Evolutionary conservation across 164 flowering plant species (phyloP).

Genomic region (Umbellularia californica): DNA sequence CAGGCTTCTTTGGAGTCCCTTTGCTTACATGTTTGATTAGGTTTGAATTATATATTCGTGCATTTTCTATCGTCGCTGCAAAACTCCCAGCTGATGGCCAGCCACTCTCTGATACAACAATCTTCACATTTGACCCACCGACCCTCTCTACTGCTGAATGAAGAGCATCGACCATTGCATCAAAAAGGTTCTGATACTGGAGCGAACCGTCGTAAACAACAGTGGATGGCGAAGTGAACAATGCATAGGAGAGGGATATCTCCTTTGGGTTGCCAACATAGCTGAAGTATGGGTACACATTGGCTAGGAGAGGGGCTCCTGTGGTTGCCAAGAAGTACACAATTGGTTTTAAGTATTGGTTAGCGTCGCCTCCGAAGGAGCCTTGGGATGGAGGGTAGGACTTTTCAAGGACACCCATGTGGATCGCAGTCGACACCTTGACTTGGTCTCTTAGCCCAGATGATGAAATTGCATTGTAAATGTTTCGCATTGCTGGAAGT

Average conservation of each 20-base stretch:
- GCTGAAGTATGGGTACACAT: slow-evolving; percentile 8
- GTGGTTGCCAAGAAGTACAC: neutral
- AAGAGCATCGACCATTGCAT: slow-evolving; percentile 12
- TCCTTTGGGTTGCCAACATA: neutral
- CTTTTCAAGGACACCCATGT: neutral
- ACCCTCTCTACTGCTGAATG: slow-evolving; percentile 13
- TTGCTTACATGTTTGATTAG: neutral
- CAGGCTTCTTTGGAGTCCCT: neutral
- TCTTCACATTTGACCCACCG: neutral
- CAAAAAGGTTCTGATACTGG: slow-evolving; percentile 10
- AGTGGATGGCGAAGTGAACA: neutral
- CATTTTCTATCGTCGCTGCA: neutral
- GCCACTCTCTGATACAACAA: slow-evolving; percentile 14
- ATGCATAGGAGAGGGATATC: neutral
- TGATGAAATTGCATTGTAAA: slow-evolving; percentile 5
- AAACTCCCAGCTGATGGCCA: slow-evolving; percentile 6
- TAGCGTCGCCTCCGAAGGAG: neutral
- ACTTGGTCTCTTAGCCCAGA: slow-evolving; percentile 9
- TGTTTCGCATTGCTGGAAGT: slow-evolving; percentile 6
- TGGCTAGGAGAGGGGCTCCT: slow-evolving; percentile 2
- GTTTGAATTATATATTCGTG: slow-evolving; percentile 3
- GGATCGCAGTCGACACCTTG: slow-evolving; percentile 10
- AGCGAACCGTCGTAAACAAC: neutral
- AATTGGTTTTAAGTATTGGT: neutral
- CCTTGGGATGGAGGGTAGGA: neutral